Percentiles rank a stretch among this genome's conserved stretches.
Conservation (phyloP, 495 filamentous ascomycete genomes). For the Aspergillus avenaceus region DNA sequence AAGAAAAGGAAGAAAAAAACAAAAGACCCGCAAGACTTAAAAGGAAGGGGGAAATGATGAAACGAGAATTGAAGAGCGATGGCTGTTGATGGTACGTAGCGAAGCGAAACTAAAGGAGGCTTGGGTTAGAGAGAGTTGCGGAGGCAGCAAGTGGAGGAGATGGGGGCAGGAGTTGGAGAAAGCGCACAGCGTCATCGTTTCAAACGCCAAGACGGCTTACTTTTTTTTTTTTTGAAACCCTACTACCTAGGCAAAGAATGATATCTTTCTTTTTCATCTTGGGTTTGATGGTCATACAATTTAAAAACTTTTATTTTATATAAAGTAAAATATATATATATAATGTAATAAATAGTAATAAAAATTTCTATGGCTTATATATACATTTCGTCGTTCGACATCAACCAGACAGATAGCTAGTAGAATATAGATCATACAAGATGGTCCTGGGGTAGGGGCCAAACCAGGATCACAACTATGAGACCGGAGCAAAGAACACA, state of each 20-base stretch:
- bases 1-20: background rate
- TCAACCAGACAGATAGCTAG: background rate
- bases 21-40: background rate
- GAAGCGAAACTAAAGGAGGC: background rate
- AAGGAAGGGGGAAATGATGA: background rate
- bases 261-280: too few species aligned
- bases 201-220: conserved; percentile 11
- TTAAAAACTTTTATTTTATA: background rate
- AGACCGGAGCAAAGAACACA: too few species aligned
- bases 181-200: conserved; percentile 15
- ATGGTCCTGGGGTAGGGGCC: background rate
- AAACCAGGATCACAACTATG: too few species aligned
- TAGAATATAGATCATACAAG: background rate
- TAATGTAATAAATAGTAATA: too few species aligned
- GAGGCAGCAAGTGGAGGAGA: conserved; percentile 9
- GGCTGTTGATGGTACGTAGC: background rate
- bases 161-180: conserved; percentile 9
- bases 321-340: too few species aligned
- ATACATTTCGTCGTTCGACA: background rate
- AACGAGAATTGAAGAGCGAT: background rate
- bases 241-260: too few species aligned
- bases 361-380: too few species aligned
- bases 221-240: background rate
- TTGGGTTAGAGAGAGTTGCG: conserved; percentile 10
- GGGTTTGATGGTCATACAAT: too few species aligned